phyloP scores from a whole-genome alignment of 208 protist genomes.

The Trichomonas tenax region DNA sequence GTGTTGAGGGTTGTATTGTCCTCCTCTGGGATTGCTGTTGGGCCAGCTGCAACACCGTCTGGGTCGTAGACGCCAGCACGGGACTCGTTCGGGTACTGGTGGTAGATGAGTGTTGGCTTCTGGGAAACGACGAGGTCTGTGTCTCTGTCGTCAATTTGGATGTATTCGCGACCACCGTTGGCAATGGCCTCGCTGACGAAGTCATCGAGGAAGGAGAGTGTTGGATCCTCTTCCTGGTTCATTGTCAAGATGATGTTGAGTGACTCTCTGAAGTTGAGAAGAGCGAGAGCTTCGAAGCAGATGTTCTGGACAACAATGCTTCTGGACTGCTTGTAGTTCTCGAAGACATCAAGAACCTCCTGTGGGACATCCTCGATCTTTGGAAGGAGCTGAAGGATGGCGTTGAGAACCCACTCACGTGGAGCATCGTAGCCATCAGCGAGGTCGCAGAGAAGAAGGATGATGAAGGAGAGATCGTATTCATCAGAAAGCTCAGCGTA shows the following conservation, averaged over 20 bases:
- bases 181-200: not conserved
- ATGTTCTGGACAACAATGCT: not conserved
- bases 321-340: not conserved
- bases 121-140: not conserved
- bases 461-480: not conserved
- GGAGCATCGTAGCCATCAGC: not conserved
- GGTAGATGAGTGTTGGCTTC: not conserved
- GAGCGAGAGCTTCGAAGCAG: not conserved
- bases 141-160: not conserved
- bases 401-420: not conserved
- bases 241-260: not conserved
- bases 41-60: not conserved
- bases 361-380: not conserved
- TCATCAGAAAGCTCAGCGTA: not conserved
- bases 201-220: not conserved
- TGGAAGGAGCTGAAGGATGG: not conserved
- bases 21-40: not conserved
- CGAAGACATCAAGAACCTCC: not conserved
- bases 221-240: not conserved
- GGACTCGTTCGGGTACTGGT: not conserved
- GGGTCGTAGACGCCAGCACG: not conserved
- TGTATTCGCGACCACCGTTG: not conserved
- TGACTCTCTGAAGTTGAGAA: not conserved
- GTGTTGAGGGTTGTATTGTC: not conserved
- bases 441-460: not conserved